Base-by-base conservation (phyloP, 2,329 filamentous ascomycete genomes). In the Diaporthe ampelina region DNA sequence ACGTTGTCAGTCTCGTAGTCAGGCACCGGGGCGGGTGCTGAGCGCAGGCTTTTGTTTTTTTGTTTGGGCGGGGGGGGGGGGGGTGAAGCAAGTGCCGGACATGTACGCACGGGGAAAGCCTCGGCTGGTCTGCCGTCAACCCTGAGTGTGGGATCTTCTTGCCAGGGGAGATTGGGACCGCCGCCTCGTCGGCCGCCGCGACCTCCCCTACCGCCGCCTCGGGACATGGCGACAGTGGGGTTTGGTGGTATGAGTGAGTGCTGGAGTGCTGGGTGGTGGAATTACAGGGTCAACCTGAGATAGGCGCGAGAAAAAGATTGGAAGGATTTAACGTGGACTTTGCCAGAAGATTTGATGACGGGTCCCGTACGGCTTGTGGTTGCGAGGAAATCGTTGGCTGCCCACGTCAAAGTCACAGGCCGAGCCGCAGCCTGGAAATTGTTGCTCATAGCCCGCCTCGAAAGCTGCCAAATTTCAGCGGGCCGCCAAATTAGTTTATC, bases 111-210 rank as follows among this genome's bases (percentile, higher is more conserved):
- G 0, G 90, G 89, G 75, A 91, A 91, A 13, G 89, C 86, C 77
- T 91, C 89, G n/a, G 88, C 88, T 9, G 90, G 90, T 43, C 88
- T 85, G 69, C 86, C 86, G 79, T 90, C 88, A 15, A 85, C 80
- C 29, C 83, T 81, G 71, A 86, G 81, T 50, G 81, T 82, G 11
- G 88, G 86, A 76, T 91, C 89, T 76, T 90, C 88, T 54, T 86
- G 86, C 87, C 89, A 91, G 0, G 89, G 86, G 72, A 89, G 84
- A 37, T 85, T 85, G 15, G 85, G 86, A 24, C 85, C 81, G 61
- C 86, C 85, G 58, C 83, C 84, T 69, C 86, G 80, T n/a, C 84
- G 83, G 61, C 87, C 86, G 71, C 87, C 86, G 74, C 86, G 84
- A 77, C 87, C 86, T 77, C 89, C 86, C 80, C 87, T 82, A 74